Conservation (phyloP, 2,329 filamentous ascomycete species). For the Lecanicillium sp. region DNA sequence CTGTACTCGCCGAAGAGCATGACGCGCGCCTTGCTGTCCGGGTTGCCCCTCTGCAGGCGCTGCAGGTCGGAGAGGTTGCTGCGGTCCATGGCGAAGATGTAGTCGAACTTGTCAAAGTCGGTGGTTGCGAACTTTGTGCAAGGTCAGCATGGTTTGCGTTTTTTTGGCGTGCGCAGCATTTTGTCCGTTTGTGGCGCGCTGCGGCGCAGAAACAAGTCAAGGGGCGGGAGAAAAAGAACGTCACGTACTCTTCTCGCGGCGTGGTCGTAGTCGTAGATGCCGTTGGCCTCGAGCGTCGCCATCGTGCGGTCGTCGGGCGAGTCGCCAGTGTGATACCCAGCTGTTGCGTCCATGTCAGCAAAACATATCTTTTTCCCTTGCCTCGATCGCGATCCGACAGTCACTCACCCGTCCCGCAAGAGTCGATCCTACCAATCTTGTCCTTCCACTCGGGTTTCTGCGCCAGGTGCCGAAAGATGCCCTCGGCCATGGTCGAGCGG, state of each 20-base stretch:
- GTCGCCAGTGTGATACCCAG: slow-evolving; percentile 75
- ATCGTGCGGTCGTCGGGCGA: slow-evolving; percentile 79
- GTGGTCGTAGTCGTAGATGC: slow-evolving; percentile 73
- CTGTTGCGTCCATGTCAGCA: no score
- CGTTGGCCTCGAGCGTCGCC: slow-evolving; percentile 65
- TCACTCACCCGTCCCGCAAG: slow-evolving; percentile 71
- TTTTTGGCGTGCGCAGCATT: not conserved
- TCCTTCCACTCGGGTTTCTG: slow-evolving; percentile 53
- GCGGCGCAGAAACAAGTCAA: not conserved
- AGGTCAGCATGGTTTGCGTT: slow-evolving; percentile 1
- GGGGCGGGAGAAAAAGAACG: not conserved
- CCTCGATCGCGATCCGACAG: not conserved
- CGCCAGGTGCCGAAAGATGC: slow-evolving; percentile 72
- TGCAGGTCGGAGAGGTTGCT: slow-evolving; percentile 70
- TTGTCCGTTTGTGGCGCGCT: no score
- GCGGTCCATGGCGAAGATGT: slow-evolving; percentile 90
- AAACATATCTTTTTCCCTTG: no score
- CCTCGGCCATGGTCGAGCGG: slow-evolving; percentile 90
- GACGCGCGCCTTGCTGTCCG: slow-evolving; percentile 57
- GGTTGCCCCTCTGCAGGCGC: slow-evolving; percentile 51
- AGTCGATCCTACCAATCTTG: slow-evolving; percentile 67
- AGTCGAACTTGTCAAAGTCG: slow-evolving; percentile 85
- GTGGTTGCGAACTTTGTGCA: slow-evolving; percentile 46
- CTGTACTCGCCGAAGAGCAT: slow-evolving; percentile 82
- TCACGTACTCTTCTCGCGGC: slow-evolving; percentile 63